Conservation (phyloP, 768 basidiomycete genomes). For the Phaeotremella skinneri region DNA sequence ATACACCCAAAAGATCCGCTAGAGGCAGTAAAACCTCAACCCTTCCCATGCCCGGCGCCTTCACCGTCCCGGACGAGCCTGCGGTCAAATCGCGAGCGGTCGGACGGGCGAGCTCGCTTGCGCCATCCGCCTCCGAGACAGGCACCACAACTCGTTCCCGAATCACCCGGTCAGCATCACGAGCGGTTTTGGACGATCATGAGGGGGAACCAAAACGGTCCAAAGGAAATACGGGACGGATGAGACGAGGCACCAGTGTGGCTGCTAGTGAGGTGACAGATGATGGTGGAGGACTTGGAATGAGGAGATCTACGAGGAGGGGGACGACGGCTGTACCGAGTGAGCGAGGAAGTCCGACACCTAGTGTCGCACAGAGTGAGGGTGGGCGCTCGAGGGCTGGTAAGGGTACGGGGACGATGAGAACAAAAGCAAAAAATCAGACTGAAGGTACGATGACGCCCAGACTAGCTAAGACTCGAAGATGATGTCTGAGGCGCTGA, state of each 20-base stretch:
- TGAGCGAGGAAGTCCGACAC: conserved; percentile 33
- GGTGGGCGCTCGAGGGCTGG: not conserved
- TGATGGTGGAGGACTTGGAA: not conserved
- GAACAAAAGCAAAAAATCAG: too few species aligned
- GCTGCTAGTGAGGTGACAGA: conserved; percentile 16
- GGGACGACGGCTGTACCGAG: conserved; percentile 10
- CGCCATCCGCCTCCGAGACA: not conserved
- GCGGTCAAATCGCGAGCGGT: conserved; percentile 1
- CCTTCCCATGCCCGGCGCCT: conserved; percentile 21
- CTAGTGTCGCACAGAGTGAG: conserved; percentile 13
- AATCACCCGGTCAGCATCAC: conserved; percentile 32
- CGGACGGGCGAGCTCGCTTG: not conserved
- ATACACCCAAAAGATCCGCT: not conserved
- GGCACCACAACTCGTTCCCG: conserved; percentile 11
- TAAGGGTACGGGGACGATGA: conserved; percentile 4
- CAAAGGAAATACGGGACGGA: conserved; percentile 7
- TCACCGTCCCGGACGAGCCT: conserved; percentile 5
- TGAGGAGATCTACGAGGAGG: conserved; percentile 19
- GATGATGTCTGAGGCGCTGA: not conserved
- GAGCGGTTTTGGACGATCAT: conserved; percentile 27
- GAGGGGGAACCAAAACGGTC: conserved; percentile 16
- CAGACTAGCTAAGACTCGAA: not conserved
- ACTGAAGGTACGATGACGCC: not conserved
- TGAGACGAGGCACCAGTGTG: conserved; percentile 15
- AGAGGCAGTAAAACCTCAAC: conserved; percentile 1